Base-by-base conservation (phyloP, 805 yeast species). In the Ogataea paraovalis region DNA sequence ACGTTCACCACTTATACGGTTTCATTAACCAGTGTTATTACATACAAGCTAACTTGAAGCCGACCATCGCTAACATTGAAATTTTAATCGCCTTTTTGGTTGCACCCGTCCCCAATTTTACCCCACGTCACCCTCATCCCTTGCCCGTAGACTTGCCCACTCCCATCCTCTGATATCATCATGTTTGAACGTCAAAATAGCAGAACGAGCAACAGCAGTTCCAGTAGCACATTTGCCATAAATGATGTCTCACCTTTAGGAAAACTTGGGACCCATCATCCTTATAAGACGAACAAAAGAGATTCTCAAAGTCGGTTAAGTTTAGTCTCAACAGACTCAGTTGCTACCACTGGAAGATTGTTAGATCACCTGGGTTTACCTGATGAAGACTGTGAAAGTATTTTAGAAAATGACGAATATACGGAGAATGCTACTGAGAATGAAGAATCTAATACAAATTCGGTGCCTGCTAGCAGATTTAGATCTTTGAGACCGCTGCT, bases 361-460 rank as follows among this genome's bases (percentile, higher is more conserved):
- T 49, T 68, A 18, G 71, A 66, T 38, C 65, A 59, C 41, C 43
- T 68, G 16, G 62, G 60, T 19, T 51, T 68, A 13, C 56, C 61
- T 16, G 71, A 67, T 21, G 65, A 58, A 10, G 69, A 64, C 16
- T 56, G 58, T 59, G 52, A 52, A 39, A 54, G 57, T 34, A 42
- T 52, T 14, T 50, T 40, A 19, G 51, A 47, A 23, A 42, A 19
- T 16, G 38, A 46, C 18, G 22, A 22, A 14, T 13, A 7, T 23
- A 14, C 18, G 21, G 41, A 20, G 16, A 34, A 9, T 4, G 21
- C 20, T 23, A 18, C 37, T 27, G 30, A 16, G 28, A 5, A 16
- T 16, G n/a, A 14, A 13, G 34, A 30, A 5, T 8, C n/a, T 14
- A 18, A 18, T 39, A 45, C 45, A 32, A 49, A 46, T 40, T 59